These are phyloP conservation scores for Candida ulmi DNA, from an alignment of 805 yeast species.

Conservation along the genomic window DNA sequence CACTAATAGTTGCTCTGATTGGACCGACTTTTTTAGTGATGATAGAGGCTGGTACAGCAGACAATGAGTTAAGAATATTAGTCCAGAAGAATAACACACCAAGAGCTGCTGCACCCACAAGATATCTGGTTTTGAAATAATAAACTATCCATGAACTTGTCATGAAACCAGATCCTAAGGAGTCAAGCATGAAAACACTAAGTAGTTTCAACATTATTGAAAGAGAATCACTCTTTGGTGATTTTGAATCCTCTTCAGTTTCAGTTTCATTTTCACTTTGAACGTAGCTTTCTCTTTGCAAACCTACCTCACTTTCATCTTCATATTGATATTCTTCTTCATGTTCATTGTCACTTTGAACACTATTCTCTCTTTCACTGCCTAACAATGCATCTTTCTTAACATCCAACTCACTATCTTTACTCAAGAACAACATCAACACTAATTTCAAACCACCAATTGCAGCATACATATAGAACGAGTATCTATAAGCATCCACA, in stretches of 20 bases:
- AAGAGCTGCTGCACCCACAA: constrained; percentile 46
- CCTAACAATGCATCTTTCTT: neutral
- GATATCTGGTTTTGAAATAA: constrained; percentile 59
- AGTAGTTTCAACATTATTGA: constrained; percentile 42
- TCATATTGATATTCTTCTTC: no score
- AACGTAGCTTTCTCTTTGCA: no score
- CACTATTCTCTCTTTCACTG: no score
- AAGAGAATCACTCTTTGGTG: constrained; percentile 27
- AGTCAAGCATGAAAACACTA: constrained; percentile 72
- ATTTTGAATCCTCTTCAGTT: neutral
- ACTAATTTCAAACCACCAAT: constrained; percentile 49
- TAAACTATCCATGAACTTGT: constrained; percentile 85
- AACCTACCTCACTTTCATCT: no score
- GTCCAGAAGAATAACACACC: constrained; percentile 67
- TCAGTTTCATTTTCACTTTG: no score
- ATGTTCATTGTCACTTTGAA: no score
- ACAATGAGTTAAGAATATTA: constrained; percentile 55
- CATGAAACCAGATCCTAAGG: constrained; percentile 86
- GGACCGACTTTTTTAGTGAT: constrained; percentile 71
- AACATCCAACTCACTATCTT: constrained; percentile 46
- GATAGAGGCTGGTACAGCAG: constrained; percentile 73
- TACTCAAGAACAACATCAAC: constrained; percentile 45
- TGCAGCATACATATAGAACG: constrained; percentile 51
- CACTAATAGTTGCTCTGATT: constrained; percentile 63
- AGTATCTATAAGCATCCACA: constrained; percentile 45